These are phyloP conservation scores for Erodium maritimum DNA, from an alignment of 345 rosid genomes.

Conservation along the genomic window DNA sequence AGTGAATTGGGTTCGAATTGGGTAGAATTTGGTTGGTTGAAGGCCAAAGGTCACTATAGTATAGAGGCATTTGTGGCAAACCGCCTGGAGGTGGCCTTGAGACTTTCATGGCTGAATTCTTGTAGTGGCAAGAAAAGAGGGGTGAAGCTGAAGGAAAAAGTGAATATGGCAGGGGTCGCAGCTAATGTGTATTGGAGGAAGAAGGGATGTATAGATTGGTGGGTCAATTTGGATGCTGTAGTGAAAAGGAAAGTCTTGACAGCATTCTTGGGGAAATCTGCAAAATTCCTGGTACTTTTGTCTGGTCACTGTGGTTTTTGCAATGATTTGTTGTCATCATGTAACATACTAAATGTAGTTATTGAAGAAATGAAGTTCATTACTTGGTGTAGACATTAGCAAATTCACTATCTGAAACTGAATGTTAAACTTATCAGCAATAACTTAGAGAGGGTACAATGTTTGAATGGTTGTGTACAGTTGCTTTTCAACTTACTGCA, in stretches of 20 bases:
- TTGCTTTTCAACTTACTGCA: too few relatives aligned
- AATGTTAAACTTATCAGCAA: too few relatives aligned
- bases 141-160: conserved; percentile 68
- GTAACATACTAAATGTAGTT: neutral
- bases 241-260: conserved; percentile 38
- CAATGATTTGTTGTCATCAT: neutral
- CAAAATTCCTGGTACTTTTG: conserved; percentile 56
- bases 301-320: neutral
- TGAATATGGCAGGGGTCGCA: conserved; percentile 39
- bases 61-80: conserved; percentile 72
- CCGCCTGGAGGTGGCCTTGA: conserved; percentile 73
- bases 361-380: too few relatives aligned
- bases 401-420: too few relatives aligned
- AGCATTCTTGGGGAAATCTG: conserved; percentile 46
- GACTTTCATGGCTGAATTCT: conserved; percentile 78
- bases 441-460: too few relatives aligned
- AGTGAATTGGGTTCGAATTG: conserved; percentile 60
- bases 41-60: conserved; percentile 72
- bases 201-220: conserved; percentile 81
- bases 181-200: conserved; percentile 86
- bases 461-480: too few relatives aligned
- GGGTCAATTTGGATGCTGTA: conserved; percentile 49
- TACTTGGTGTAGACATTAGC: too few relatives aligned
- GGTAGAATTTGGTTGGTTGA: conserved; percentile 84
- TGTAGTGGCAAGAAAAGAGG: conserved; percentile 58